These are phyloP conservation scores for Eucalyptus albens DNA, from an alignment of 345 rosid species.

Conservation along the genomic window DNA sequence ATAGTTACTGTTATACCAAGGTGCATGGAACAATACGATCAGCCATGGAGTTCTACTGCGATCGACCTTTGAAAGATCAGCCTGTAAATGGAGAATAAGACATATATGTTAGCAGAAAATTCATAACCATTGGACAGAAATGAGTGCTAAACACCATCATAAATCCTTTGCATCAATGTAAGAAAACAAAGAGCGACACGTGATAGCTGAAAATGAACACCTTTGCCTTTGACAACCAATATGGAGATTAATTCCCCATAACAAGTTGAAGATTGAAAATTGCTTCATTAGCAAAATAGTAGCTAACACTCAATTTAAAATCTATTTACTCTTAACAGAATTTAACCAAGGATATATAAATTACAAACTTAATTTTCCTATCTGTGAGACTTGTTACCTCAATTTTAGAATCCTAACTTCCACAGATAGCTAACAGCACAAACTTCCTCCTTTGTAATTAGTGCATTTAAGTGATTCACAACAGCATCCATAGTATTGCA, in stretches of 20 bases:
- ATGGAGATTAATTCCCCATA: background rate
- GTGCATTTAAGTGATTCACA: background rate
- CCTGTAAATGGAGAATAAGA: constrained; percentile 22
- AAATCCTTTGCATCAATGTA: background rate
- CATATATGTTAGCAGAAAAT: background rate
- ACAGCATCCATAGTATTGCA: background rate
- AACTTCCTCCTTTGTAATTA: background rate
- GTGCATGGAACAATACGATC: constrained; percentile 68
- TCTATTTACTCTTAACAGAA: background rate
- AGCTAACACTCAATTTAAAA: background rate
- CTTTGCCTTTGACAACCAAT: background rate
- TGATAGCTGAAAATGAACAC: background rate
- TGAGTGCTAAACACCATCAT: background rate
- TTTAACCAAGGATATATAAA: background rate
- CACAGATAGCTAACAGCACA: background rate
- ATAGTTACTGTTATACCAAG: background rate
- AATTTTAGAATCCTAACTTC: background rate
- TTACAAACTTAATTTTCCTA: background rate
- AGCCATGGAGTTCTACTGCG: constrained; percentile 84
- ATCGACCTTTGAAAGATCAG: constrained; percentile 72
- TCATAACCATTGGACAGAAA: background rate
- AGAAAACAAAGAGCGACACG: background rate
- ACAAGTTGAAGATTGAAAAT: background rate
- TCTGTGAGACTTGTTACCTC: background rate
- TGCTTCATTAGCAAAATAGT: background rate